A percentile compares a stretch with the other conserved stretches of the same genome.
Conservation (phyloP, 2,329 filamentous ascomycete genomes). For the Botrytis byssoidea region DNA sequence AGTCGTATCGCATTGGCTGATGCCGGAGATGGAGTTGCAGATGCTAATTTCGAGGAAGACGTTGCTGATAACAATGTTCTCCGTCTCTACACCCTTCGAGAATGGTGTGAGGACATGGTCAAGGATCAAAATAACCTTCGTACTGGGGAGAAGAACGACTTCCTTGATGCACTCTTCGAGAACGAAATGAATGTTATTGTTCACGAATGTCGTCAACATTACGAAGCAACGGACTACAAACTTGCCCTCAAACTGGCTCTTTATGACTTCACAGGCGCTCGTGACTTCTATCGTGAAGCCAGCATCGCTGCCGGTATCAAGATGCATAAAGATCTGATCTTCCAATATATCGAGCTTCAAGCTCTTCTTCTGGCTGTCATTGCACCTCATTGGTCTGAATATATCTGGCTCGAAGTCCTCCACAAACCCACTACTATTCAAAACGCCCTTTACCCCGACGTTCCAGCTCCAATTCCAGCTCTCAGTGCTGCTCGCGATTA, state of each 20-base stretch:
- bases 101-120: constrained; percentile 88
- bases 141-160: constrained; percentile 69
- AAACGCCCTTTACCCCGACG: constrained; percentile 70
- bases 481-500: constrained; percentile 82
- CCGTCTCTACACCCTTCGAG: constrained; percentile 74
- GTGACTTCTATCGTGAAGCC: constrained; percentile 87
- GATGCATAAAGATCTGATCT: constrained; percentile 80
- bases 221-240: constrained; percentile 78
- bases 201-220: constrained; percentile 75
- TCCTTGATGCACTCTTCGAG: constrained; percentile 86
- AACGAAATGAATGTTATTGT: constrained; percentile 89
- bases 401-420: constrained; percentile 90
- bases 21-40: constrained; percentile 88
- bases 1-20: constrained; percentile 89
- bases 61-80: constrained; percentile 91
- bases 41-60: constrained; percentile 95
- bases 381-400: constrained; percentile 90
- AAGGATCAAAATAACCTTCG: constrained; percentile 71
- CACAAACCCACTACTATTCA: constrained; percentile 76
- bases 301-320: constrained; percentile 73
- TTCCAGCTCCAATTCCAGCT: constrained; percentile 61
- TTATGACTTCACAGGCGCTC: constrained; percentile 86
- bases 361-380: constrained; percentile 79
- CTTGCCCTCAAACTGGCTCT: constrained; percentile 81
- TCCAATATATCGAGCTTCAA: constrained; percentile 83